These are phyloP conservation scores for Zoysia pacifica DNA, from an alignment of 176 grass and related monocot species.

Conservation along the genomic window DNA sequence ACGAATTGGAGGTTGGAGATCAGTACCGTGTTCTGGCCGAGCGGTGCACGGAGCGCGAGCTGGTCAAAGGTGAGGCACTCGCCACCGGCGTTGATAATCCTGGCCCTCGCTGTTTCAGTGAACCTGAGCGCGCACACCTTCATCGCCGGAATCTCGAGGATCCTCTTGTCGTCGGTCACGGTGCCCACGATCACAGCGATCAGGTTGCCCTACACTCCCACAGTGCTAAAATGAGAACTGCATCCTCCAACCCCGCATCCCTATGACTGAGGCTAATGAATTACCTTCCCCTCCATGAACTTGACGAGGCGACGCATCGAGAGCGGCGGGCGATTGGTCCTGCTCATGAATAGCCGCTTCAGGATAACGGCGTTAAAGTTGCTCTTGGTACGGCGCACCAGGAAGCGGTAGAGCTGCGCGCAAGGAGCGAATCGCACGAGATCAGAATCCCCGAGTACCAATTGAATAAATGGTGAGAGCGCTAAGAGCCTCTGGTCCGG, in stretches of 20 bases:
- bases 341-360: constrained; percentile 91
- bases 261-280: neutral
- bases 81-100: constrained; percentile 75
- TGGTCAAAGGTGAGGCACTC: constrained; percentile 85
- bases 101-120: constrained; percentile 71
- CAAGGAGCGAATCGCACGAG: neutral
- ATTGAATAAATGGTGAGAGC: neutral
- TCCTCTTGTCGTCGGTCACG: constrained; percentile 81
- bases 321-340: constrained; percentile 70
- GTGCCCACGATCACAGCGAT: constrained; percentile 80
- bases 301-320: constrained; percentile 74
- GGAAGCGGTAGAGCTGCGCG: constrained; percentile 73
- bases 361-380: constrained; percentile 75
- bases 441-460: neutral
- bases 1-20: neutral
- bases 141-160: constrained; percentile 36
- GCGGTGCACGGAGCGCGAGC: constrained; percentile 64
- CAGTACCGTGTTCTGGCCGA: constrained; percentile 68
- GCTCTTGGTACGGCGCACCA: constrained; percentile 75
- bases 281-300: constrained; percentile 68
- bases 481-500: neutral
- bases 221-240: neutral
- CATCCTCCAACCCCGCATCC: neutral
- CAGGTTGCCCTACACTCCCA: constrained; percentile 45
- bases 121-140: constrained; percentile 50